phyloP scores from a whole-genome alignment of 192 early-diverging fungal species.

The Powellomyces hirtus region DNA sequence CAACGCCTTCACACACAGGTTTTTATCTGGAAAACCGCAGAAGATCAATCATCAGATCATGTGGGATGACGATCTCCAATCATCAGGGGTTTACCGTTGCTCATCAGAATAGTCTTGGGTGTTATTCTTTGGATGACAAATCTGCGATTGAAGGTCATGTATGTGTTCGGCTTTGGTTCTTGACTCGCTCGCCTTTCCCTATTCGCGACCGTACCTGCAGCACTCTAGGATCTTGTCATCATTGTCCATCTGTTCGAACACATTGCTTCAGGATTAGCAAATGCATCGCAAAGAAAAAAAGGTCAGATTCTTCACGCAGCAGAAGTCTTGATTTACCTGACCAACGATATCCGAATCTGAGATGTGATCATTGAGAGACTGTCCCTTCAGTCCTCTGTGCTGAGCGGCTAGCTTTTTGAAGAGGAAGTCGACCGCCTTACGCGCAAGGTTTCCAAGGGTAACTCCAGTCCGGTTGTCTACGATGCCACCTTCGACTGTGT shows the following conservation, averaged over 20 bases:
- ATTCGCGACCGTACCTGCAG: neutral
- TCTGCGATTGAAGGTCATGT: neutral
- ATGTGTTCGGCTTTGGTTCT: neutral
- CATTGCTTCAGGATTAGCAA: too few species aligned
- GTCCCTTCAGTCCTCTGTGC: neutral
- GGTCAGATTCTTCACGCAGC: neutral
- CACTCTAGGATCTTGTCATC: constrained; percentile 36
- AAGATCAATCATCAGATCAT: neutral
- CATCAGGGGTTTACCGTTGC: constrained; percentile 6
- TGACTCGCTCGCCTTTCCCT: neutral
- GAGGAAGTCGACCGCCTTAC: constrained; percentile 14
- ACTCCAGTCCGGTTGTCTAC: neutral
- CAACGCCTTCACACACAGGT: constrained; percentile 25
- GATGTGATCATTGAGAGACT: constrained; percentile 12
- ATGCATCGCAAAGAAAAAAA: neutral
- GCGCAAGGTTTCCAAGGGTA: neutral
- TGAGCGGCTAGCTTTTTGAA: neutral
- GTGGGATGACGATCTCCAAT: neutral
- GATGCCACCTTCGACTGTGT: neutral
- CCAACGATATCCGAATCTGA: neutral
- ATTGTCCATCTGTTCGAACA: constrained; percentile 15
- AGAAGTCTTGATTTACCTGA: neutral
- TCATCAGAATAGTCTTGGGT: constrained; percentile 8
- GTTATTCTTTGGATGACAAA: neutral
- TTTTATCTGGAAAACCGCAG: constrained; percentile 17